Evolutionary conservation across 208 protist species (phyloP).

Genomic region (Crithidia mellificae): DNA sequence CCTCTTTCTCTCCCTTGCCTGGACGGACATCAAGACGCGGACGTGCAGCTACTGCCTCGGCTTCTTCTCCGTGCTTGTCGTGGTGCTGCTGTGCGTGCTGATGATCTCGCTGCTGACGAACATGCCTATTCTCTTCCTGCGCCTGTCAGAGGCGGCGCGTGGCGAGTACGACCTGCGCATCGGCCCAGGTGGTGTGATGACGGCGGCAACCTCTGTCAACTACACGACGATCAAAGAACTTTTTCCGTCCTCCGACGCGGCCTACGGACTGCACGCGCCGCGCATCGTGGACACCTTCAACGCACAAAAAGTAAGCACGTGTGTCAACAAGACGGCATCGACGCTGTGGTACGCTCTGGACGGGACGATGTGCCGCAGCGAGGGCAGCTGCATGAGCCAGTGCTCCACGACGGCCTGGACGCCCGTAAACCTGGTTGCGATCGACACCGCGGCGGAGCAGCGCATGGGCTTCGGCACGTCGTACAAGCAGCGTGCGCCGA

Average conservation of each 20-base stretch:
- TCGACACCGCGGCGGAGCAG: conserved; percentile 33
- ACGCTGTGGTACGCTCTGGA: conserved; percentile 17
- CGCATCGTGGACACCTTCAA: conserved; percentile 27
- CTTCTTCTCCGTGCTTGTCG: conserved; percentile 65
- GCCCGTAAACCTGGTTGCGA: conserved; percentile 7
- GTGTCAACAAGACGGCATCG: conserved; percentile 13
- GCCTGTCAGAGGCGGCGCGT: conserved; percentile 44
- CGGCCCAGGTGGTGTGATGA: conserved; percentile 37
- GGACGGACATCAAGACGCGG: conserved; percentile 39
- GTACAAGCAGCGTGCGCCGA: conserved; percentile 7
- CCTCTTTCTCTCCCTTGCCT: conserved; percentile 46
- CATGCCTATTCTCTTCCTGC: conserved; percentile 71
- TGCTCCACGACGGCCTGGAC: conserved; percentile 3
- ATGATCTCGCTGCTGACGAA: conserved; percentile 63
- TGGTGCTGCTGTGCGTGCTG: conserved; percentile 66
- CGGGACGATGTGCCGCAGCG: conserved; percentile 3
- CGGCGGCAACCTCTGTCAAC: conserved; percentile 42
- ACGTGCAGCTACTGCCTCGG: conserved; percentile 67
- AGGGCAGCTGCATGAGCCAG: conserved; percentile 12
- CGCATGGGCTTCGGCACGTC: conserved; percentile 45
- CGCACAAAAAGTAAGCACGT: conserved; percentile 3
- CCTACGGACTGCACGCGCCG: conserved; percentile 36
- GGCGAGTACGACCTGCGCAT: conserved; percentile 61
- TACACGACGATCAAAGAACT: conserved; percentile 43
- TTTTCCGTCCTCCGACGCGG: conserved; percentile 13